Conservation (phyloP, 2,329 filamentous ascomycete species). For the Cladosporium sp. region DNA sequence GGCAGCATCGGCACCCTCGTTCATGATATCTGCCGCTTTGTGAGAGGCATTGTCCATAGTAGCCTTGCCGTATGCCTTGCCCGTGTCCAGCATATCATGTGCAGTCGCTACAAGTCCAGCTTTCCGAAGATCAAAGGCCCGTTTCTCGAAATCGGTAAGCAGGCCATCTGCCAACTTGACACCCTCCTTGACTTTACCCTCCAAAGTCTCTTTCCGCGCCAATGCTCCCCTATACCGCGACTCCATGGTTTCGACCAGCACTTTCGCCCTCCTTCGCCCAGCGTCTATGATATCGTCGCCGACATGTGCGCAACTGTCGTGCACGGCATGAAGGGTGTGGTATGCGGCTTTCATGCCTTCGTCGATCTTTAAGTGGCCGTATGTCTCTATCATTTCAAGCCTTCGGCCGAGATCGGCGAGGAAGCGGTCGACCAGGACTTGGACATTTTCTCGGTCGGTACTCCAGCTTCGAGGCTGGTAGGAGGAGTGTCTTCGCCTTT, state of each 20-base stretch:
- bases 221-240: constrained; percentile 80
- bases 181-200: constrained; percentile 85
- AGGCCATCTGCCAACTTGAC: constrained; percentile 82
- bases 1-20: constrained; percentile 78
- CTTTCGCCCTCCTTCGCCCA: constrained; percentile 73
- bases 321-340: constrained; percentile 77
- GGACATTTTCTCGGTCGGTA: constrained; percentile 44
- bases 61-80: constrained; percentile 70
- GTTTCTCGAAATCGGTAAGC: constrained; percentile 76
- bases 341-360: constrained; percentile 80
- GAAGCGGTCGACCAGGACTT: constrained; percentile 63
- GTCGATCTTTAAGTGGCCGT: constrained; percentile 78
- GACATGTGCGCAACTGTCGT: constrained; percentile 80
- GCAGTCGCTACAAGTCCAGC: constrained; percentile 70
- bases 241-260: constrained; percentile 91
- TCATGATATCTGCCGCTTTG: constrained; percentile 68
- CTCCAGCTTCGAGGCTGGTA: constrained; percentile 42
- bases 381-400: constrained; percentile 82
- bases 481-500: constrained; percentile 44
- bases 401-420: constrained; percentile 80
- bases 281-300: constrained; percentile 87
- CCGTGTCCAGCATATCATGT: constrained; percentile 68
- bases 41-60: constrained; percentile 75
- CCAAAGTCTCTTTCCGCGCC: constrained; percentile 76
- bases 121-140: constrained; percentile 74